A percentile compares a stretch with the other conserved stretches of the same genome.
Evolutionary conservation across 495 filamentous ascomycete species (phyloP).

Genomic region (Hyaloscypha variabilis): DNA sequence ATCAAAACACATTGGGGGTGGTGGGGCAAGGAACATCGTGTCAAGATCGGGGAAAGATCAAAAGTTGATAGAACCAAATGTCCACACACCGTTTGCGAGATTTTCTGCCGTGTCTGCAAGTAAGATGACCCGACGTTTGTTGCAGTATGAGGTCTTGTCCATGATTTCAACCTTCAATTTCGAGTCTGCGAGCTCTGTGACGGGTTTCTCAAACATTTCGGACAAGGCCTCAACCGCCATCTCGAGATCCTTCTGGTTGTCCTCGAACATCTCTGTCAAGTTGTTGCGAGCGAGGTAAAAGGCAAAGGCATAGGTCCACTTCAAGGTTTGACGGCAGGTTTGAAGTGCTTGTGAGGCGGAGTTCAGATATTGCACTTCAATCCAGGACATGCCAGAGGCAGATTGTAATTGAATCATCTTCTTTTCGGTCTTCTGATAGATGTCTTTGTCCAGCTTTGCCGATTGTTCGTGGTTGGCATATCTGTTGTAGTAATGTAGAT

Average conservation of each 20-base stretch:
- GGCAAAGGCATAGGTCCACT: slow-evolving; percentile 99
- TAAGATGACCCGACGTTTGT: slow-evolving; percentile 85
- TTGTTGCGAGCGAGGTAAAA: slow-evolving; percentile 96
- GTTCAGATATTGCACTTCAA: slow-evolving; percentile 96
- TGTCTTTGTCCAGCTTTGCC: slow-evolving; percentile 93
- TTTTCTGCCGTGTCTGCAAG: slow-evolving; percentile 91
- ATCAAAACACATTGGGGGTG: slow-evolving; percentile 8
- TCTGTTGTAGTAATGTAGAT: slow-evolving; percentile 97
- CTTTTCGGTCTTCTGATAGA: slow-evolving; percentile 94
- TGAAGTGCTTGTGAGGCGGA: slow-evolving; percentile 92
- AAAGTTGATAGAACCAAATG: slow-evolving; percentile 30
- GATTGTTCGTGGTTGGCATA: slow-evolving; percentile 99
- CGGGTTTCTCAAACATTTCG: slow-evolving; percentile 97
- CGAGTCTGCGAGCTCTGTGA: slow-evolving; percentile 70
- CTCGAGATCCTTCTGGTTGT: slow-evolving; percentile 97
- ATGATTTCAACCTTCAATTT: slow-evolving; percentile 93
- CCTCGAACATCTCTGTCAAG: slow-evolving; percentile 94
- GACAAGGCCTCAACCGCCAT: slow-evolving; percentile 93
- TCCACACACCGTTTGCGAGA: slow-evolving; percentile 76
- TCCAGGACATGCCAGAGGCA: slow-evolving; percentile 95
- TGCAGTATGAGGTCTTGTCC: slow-evolving; percentile 97
- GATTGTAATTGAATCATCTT: slow-evolving; percentile 97
- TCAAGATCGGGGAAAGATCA: slow-evolving; percentile 30
- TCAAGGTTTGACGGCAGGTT: slow-evolving; percentile 93
- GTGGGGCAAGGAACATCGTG: slow-evolving; percentile 23